phyloP scores from a whole-genome alignment of 164 flowering plant genomes.

The Stephania yunnanensis region DNA sequence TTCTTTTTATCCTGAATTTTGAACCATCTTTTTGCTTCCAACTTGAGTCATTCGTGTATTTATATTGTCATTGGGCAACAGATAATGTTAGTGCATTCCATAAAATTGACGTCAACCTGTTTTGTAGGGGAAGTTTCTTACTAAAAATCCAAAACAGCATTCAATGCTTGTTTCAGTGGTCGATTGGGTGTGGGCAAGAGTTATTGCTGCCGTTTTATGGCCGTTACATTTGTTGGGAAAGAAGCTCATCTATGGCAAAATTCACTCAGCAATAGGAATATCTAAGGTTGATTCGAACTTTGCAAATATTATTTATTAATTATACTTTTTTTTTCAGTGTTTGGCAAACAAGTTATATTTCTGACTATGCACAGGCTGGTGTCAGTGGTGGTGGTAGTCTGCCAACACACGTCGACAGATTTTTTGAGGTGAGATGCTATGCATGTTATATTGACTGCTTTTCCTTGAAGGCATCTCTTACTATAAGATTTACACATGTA shows the following conservation, averaged over 20 bases:
- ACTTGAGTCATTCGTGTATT: not conserved
- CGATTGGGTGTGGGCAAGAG: conserved; percentile 66
- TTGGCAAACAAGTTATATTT: conserved; percentile 1
- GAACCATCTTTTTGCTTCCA: not conserved
- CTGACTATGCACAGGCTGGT: conserved; percentile 57
- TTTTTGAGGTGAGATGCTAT: conserved; percentile 69
- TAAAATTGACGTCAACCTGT: conserved; percentile 7
- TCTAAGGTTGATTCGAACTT: conserved; percentile 50
- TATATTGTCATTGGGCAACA: not conserved
- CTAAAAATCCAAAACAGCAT: conserved; percentile 36
- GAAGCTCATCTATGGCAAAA: conserved; percentile 71
- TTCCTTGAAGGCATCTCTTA: conserved; percentile 3
- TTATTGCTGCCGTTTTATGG: conserved; percentile 46
- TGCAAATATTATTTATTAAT: not conserved
- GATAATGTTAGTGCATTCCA: not conserved
- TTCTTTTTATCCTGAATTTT: not conserved
- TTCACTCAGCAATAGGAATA: conserved; percentile 75
- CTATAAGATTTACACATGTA: conserved; percentile 19
- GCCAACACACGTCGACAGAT: conserved; percentile 69
- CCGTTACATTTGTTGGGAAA: conserved; percentile 75
- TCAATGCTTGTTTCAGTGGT: conserved; percentile 31
- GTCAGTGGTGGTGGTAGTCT: conserved; percentile 96
- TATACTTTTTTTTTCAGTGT: conserved; percentile 3
- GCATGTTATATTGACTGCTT: not conserved
- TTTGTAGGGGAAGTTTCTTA: conserved; percentile 66